Evolutionary conservation across 108 stramenopile genomes (phyloP), one percentile per base, ranked within the genome.

Genomic region (Conticribra weissflogii): DNA sequence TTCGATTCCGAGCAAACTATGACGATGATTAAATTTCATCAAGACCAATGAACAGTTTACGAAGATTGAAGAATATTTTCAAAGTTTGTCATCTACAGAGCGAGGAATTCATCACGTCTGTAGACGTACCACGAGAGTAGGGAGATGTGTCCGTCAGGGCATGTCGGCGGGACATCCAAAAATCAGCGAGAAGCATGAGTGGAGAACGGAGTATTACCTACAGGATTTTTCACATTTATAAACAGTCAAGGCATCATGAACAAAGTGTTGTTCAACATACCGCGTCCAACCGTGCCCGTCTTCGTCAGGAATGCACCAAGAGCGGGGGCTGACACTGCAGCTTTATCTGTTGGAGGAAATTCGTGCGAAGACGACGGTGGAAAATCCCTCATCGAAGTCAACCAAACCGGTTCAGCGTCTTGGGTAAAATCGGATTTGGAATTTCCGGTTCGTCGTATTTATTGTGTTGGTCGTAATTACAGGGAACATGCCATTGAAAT

Each of bases 401-500:
- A 14, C 21, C 15, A 18, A 5, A 4, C 51, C 51, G 51, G 14
- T 51, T 0, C 47, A n/a, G 3, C 52, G 12, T 14, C 51, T 3
- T 68, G 59, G 65, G 23, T 45, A 2, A 47, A 23, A 22, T 51
- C 59, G 4, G 0, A 28, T 16, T 34, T 24, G 36, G 68, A 69
- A n/a, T 93, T 90, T 71, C 89, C 92, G 3, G 60, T 90, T 9
- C 79, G 80, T 54, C 84, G 92, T 9, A 83, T 93, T 16, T 91
- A 90, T 63, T 91, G 90, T 54, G 83, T 94, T 14, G 93, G 87
- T 18, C 79, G 89, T 14, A 94, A 94, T 65, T 96, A 94, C 67
- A 77, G 82, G 12, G 93, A 90, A 23, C 96, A 97, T 67, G 88
- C 91, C 3, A 27, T 81, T 9, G 96, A 97, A 83, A 93, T 97